Evolutionary conservation across 345 rosid genomes (phyloP).

Genomic region (Acer saccharum): DNA sequence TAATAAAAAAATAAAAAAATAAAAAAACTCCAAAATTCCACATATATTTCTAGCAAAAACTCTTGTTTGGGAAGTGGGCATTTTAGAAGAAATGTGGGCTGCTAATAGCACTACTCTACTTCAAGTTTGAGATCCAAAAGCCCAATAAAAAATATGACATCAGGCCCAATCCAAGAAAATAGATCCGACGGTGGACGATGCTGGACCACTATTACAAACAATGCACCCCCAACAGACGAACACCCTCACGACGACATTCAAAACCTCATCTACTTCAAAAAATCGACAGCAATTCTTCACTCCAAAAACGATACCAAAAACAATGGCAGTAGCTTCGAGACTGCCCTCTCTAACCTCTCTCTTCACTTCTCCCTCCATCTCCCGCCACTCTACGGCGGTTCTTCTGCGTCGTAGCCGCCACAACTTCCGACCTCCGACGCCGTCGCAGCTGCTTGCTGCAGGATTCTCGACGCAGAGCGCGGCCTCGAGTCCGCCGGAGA

Average conservation of each 20-base stretch:
- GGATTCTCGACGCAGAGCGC: slow-evolving; percentile 58
- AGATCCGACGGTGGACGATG: background rate
- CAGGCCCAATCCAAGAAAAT: background rate
- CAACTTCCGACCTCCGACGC: slow-evolving; percentile 25
- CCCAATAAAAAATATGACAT: background rate
- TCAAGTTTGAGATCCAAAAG: background rate
- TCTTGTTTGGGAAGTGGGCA: too few relatives aligned
- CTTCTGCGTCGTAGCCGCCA: slow-evolving; percentile 29
- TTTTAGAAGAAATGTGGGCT: too few relatives aligned
- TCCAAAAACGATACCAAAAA: slow-evolving; percentile 1
- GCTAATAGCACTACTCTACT: too few relatives aligned
- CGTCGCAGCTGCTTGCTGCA: slow-evolving; percentile 30
- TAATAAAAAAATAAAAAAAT: too few relatives aligned
- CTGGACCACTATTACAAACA: background rate
- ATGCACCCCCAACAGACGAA: background rate
- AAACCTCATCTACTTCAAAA: slow-evolving; percentile 23
- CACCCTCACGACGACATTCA: background rate
- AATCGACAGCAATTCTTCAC: background rate
- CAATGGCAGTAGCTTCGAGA: slow-evolving; percentile 66
- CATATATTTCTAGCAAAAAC: too few relatives aligned
- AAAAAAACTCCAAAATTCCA: too few relatives aligned
- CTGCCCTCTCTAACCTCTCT: slow-evolving; percentile 61
- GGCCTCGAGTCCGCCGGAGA: slow-evolving; percentile 53
- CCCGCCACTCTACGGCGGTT: slow-evolving; percentile 41
- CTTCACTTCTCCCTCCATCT: slow-evolving; percentile 45